phyloP scores from a whole-genome alignment of 768 basidiomycete species.

The Termitomyces sp. region DNA sequence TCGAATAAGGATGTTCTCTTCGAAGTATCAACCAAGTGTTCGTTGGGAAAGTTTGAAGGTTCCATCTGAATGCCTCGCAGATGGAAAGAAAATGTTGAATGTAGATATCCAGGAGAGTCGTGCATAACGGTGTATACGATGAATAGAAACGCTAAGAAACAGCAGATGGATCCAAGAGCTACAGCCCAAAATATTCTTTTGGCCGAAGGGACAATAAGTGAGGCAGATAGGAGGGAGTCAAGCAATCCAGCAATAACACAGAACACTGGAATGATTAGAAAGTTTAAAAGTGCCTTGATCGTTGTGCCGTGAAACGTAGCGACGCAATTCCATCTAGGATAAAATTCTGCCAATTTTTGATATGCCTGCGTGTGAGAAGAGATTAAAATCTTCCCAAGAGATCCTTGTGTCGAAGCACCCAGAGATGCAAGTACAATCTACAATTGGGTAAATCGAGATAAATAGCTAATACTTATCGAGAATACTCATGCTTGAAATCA shows the following conservation, averaged over 20 bases:
- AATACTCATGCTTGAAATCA: constrained; percentile 14
- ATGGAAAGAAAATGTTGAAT: neutral
- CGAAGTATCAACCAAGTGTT: neutral
- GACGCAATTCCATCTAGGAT: constrained; percentile 7
- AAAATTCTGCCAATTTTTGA: too few species aligned
- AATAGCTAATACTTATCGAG: neutral
- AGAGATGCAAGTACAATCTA: constrained; percentile 16
- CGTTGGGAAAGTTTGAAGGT: neutral
- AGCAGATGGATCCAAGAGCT: neutral
- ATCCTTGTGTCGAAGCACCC: constrained; percentile 11
- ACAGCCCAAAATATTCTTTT: neutral
- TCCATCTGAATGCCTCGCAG: neutral
- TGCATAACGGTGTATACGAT: neutral
- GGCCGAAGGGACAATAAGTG: neutral
- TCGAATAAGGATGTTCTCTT: neutral
- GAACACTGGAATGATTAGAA: constrained; percentile 12
- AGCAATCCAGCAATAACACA: too few species aligned
- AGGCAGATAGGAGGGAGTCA: constrained; percentile 10
- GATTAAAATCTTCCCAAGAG: neutral
- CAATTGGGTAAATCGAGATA: neutral
- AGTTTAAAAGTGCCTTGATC: constrained; percentile 8
- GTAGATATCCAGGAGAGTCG: neutral
- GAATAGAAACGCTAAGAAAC: neutral
- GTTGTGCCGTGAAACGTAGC: constrained; percentile 8
- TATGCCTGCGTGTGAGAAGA: neutral